phyloP scores from a whole-genome alignment of 352 stramenopile genomes.

The Pilasporangium apinafurcum region DNA sequence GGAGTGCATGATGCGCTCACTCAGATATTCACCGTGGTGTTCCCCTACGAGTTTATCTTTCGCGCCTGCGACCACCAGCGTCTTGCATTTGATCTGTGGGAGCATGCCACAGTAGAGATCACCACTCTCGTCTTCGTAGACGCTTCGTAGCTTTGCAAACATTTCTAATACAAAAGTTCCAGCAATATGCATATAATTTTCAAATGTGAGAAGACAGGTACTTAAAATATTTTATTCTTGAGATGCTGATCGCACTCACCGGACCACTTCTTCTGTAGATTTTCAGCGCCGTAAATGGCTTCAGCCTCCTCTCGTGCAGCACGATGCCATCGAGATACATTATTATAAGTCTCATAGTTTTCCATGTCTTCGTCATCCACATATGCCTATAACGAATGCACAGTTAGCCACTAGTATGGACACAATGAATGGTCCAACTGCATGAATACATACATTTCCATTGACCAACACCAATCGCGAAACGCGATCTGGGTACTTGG shows the following conservation, averaged over 20 bases:
- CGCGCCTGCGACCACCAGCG: slow-evolving; percentile 58
- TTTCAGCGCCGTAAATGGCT: slow-evolving; percentile 45
- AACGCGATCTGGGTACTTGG: slow-evolving; percentile 59
- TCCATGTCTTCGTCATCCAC: slow-evolving; percentile 68
- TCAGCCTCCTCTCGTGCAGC: slow-evolving; percentile 34
- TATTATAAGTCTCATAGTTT: slow-evolving; percentile 34
- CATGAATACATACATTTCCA: slow-evolving; percentile 51
- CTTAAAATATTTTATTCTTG: neutral
- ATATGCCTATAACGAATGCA: slow-evolving; percentile 42
- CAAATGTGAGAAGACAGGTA: too few species aligned
- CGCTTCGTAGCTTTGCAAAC: slow-evolving; percentile 31
- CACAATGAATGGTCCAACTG: neutral
- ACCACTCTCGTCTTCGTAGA: slow-evolving; percentile 48
- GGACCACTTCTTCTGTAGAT: slow-evolving; percentile 53
- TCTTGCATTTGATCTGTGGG: slow-evolving; percentile 79
- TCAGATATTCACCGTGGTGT: slow-evolving; percentile 80
- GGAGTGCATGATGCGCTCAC: slow-evolving; percentile 83
- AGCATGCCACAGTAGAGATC: slow-evolving; percentile 68
- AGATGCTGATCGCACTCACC: too few species aligned
- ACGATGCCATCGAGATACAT: slow-evolving; percentile 48
- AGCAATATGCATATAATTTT: neutral
- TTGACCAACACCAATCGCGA: slow-evolving; percentile 71
- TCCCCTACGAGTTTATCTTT: slow-evolving; percentile 56
- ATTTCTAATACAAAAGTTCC: slow-evolving; percentile 30
- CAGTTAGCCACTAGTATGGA: neutral